Percentiles rank a stretch among this genome's conserved stretches.
phyloP scores from a whole-genome alignment of 2,329 filamentous ascomycete genomes.

The Arachnomyces sp. region DNA sequence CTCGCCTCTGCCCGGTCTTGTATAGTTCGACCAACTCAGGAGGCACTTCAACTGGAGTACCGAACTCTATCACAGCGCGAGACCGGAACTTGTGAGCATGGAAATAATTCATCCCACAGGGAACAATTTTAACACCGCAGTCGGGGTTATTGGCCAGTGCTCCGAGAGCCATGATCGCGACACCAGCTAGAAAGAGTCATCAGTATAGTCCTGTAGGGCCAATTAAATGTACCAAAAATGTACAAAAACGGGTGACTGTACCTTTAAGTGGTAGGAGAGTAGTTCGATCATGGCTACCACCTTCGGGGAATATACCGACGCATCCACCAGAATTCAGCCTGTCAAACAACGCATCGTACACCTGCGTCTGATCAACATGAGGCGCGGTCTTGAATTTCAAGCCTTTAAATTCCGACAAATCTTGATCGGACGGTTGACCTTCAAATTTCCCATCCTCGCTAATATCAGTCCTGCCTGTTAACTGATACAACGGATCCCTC shows the following conservation, averaged over 20 bases:
- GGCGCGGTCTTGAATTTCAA: conserved; percentile 81
- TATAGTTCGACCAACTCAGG: conserved; percentile 78
- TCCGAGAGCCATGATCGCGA: conserved; percentile 95
- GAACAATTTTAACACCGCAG: conserved; percentile 88
- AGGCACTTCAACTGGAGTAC: conserved; percentile 78
- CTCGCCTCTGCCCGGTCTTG: conserved; percentile 70
- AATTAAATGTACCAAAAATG: background rate
- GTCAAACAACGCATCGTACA: conserved; percentile 88
- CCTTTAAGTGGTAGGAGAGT: conserved; percentile 83
- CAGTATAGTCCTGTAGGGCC: background rate
- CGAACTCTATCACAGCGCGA: conserved; percentile 91
- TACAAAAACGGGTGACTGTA: conserved; percentile 19
- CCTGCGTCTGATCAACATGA: conserved; percentile 86
- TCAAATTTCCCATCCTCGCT: conserved; percentile 58
- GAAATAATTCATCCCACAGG: conserved; percentile 99
- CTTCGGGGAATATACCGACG: conserved; percentile 94
- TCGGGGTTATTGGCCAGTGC: conserved; percentile 77
- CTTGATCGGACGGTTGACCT: conserved; percentile 46
- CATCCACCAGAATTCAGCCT: conserved; percentile 75
- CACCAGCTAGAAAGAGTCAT: conserved; percentile 55
- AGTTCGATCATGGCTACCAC: conserved; percentile 89
- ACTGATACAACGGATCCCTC: conserved; percentile 64
- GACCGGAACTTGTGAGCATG: conserved; percentile 98
- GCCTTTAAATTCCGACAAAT: conserved; percentile 58
- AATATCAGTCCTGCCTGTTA: conserved; percentile 72